Conservation (phyloP, 768 basidiomycete species). For the Calocera cornea region DNA sequence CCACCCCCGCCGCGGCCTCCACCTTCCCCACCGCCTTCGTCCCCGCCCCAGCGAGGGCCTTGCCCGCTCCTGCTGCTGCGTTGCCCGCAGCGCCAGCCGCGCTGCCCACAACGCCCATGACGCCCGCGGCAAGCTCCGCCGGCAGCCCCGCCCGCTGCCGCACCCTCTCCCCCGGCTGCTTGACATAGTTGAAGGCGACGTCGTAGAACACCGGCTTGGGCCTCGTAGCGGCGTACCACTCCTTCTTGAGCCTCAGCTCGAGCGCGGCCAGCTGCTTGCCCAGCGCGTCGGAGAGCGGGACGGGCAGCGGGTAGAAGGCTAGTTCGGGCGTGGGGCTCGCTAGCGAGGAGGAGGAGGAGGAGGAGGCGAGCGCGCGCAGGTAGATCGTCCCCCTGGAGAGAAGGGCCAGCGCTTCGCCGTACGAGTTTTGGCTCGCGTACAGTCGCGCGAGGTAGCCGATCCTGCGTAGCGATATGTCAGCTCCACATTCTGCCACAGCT, state of each 20-base stretch:
- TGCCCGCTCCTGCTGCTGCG: too few species aligned
- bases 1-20: conserved; percentile 45
- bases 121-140: too few species aligned
- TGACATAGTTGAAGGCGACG: conserved; percentile 83
- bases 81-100: too few species aligned
- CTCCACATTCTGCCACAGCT: neutral
- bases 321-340: too few species aligned
- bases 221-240: conserved; percentile 57
- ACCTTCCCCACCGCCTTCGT: conserved; percentile 39
- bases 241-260: conserved; percentile 43
- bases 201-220: conserved; percentile 90
- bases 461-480: conserved; percentile 26
- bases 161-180: conserved; percentile 69
- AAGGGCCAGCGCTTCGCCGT: conserved; percentile 57
- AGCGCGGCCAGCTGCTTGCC: conserved; percentile 39
- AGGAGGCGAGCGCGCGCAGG: too few species aligned
- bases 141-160: conserved; percentile 56
- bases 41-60: conserved; percentile 24
- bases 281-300: conserved; percentile 35
- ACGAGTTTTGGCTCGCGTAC: conserved; percentile 55
- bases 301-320: conserved; percentile 43
- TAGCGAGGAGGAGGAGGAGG: too few species aligned
- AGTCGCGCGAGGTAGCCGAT: conserved; percentile 65
- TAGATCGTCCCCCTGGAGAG: conserved; percentile 59
- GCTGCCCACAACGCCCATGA: too few species aligned